Conservation (phyloP, 2,329 filamentous ascomycete species). For the Arthroderma uncinatum region DNA sequence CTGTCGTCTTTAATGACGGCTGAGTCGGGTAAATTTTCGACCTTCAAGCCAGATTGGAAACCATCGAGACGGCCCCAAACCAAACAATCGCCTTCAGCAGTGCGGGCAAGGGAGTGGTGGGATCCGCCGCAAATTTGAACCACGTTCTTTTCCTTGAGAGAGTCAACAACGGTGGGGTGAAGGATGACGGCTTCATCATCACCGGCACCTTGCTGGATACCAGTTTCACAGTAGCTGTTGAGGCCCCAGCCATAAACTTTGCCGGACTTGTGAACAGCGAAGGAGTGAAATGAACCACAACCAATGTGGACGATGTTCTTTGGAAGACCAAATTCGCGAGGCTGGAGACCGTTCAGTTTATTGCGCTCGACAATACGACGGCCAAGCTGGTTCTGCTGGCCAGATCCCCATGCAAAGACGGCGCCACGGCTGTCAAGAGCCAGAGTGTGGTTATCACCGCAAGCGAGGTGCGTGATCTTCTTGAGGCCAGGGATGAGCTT, state of each 20-base stretch:
- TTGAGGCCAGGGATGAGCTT: slow-evolving; percentile 42
- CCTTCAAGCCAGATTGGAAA: slow-evolving; percentile 49
- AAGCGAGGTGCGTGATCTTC: slow-evolving; percentile 44
- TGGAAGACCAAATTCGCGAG: slow-evolving; percentile 47
- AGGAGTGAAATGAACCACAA: slow-evolving; percentile 70
- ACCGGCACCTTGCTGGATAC: slow-evolving; percentile 51
- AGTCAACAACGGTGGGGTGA: slow-evolving; percentile 56
- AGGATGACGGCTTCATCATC: slow-evolving; percentile 61
- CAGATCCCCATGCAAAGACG: slow-evolving; percentile 55
- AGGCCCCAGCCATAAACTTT: slow-evolving; percentile 72
- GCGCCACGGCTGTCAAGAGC: slow-evolving; percentile 48
- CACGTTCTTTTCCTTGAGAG: slow-evolving; percentile 54
- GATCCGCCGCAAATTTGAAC: slow-evolving; percentile 57
- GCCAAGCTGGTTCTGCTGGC: slow-evolving; percentile 59
- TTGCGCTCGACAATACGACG: slow-evolving; percentile 51
- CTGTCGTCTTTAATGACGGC: slow-evolving; percentile 54
- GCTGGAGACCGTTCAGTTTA: slow-evolving; percentile 44
- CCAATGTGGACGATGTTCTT: slow-evolving; percentile 50
- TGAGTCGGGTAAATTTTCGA: slow-evolving; percentile 45
- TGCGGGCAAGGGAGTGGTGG: slow-evolving; percentile 60
- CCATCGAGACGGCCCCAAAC: slow-evolving; percentile 52
- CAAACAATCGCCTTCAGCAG: slow-evolving; percentile 44
- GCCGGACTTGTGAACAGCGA: slow-evolving; percentile 58
- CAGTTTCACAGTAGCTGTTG: slow-evolving; percentile 78
- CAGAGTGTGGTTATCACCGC: slow-evolving; percentile 47